Base-by-base conservation (phyloP, 208 protist species). In the Trypanosoma melophagium region DNA sequence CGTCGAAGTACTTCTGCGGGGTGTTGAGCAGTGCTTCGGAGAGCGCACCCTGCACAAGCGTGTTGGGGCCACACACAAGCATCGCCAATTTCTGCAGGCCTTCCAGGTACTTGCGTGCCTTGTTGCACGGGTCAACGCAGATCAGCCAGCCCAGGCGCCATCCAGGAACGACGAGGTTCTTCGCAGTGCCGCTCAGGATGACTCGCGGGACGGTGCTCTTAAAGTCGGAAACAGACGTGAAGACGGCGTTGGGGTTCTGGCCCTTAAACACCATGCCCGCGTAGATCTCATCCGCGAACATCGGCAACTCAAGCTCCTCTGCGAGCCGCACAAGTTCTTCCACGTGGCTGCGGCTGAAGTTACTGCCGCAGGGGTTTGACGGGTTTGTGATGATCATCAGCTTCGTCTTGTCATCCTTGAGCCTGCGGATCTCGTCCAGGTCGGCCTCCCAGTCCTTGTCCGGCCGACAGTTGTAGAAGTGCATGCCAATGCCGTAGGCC, bases 241-340 rank as follows among this genome's bases (percentile, higher is more conserved):
- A 98, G 45, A 60, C 47, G 40, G 65, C 59, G 21, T 69, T 68
- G 21, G 73, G 66, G 60, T 68, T 45, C 12, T 19, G 31, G 35
- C 83, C 80, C 13, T 84, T 62, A 71, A 97, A 97, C 25, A 94
- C 86, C 81, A 98, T 93, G 45, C 93, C 90, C 5, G 84, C 90
- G 87, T 98, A 98, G 55, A 98, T 97, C 71, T 98, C 97, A 58
- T 98, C 97, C 9, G 90, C 69, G 51, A 98, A 92, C 60, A 98
- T 90, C 16, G 94, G 93, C 17, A 98, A 52, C 42, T 81, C 54
- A 67, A 92, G 79, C 54, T 90, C 68, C 66, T 95, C 77, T 10
- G 91, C 94, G 21, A 98, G 77, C 55, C 77, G 69, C 24, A 96
- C 52, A 56, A 96, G 77, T 51, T 82, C 86, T 44, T 77, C 55